Evolutionary conservation across 768 basidiomycete genomes (phyloP).

Genomic region (Rhodotorula kratochvilovae): DNA sequence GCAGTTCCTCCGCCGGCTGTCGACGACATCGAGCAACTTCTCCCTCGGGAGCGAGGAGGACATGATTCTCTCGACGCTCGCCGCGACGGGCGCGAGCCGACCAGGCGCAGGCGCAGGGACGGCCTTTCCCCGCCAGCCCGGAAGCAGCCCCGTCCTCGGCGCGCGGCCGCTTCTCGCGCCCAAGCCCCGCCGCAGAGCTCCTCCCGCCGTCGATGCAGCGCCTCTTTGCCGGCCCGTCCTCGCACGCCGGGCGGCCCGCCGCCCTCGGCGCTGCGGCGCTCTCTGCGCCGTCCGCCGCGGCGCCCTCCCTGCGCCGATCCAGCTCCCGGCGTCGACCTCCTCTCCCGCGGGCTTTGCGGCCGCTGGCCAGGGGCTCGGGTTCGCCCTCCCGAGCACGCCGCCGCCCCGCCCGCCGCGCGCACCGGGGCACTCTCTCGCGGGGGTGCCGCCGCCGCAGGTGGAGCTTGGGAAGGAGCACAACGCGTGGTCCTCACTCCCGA

Average conservation of each 20-base stretch:
- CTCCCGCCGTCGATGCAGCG: constrained; percentile 1
- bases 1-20: neutral
- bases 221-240: neutral
- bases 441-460: too few species aligned
- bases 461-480: neutral
- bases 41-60: constrained; percentile 7
- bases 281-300: neutral
- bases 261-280: neutral
- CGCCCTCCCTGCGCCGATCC: neutral
- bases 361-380: too few species aligned
- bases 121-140: neutral
- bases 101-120: too few species aligned
- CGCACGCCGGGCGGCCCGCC: neutral
- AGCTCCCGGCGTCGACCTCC: neutral
- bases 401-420: too few species aligned
- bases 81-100: too few species aligned
- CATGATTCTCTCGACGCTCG: neutral
- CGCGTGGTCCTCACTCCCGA: neutral
- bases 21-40: neutral
- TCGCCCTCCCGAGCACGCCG: neutral
- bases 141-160: neutral
- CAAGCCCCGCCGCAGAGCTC: neutral
- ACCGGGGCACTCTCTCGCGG: too few species aligned
- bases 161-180: neutral
- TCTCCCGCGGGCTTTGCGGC: neutral